Percentiles rank a stretch among this genome's conserved stretches.
Evolutionary conservation across 2,329 filamentous ascomycete species (phyloP).

Genomic region (Dendryphion nanum): DNA sequence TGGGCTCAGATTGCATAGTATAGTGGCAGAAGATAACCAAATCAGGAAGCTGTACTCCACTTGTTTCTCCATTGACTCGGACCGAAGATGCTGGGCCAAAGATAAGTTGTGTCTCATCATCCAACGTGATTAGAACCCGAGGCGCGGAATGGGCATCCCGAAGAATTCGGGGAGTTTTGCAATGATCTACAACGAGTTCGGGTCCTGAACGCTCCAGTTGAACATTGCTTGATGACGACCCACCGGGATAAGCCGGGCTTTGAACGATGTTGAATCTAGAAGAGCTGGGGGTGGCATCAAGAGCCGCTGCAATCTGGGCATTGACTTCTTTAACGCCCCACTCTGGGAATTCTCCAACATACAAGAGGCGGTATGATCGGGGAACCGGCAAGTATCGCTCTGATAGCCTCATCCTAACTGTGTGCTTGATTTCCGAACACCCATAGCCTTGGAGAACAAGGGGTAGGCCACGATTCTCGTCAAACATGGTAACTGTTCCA

Average conservation of each 20-base stretch:
- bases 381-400: slow-evolving; percentile 20
- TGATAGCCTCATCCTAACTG: slow-evolving; percentile 28
- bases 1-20: slow-evolving; percentile 4
- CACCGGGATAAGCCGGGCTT: slow-evolving; percentile 21
- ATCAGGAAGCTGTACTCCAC: slow-evolving; percentile 19
- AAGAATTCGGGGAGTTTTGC: slow-evolving; percentile 15
- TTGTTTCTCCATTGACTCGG: slow-evolving; percentile 1
- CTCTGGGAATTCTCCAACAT: slow-evolving; percentile 26
- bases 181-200: slow-evolving; percentile 29
- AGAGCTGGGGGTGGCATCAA: slow-evolving; percentile 26
- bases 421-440: slow-evolving; percentile 25
- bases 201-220: slow-evolving; percentile 28
- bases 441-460: slow-evolving; percentile 25
- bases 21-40: slow-evolving; percentile 34
- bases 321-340: slow-evolving; percentile 33
- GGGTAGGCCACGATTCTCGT: slow-evolving; percentile 19
- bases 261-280: slow-evolving; percentile 36
- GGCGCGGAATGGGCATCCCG: slow-evolving; percentile 7
- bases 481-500: slow-evolving; percentile 22
- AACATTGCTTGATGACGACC: slow-evolving; percentile 7
- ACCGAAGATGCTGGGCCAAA: slow-evolving; percentile 11
- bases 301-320: slow-evolving; percentile 28
- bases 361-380: slow-evolving; percentile 32
- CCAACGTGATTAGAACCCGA: slow-evolving; percentile 15
- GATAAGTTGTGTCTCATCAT: slow-evolving; percentile 24